A percentile compares a stretch with the other conserved stretches of the same genome.
Evolutionary conservation across 2,329 filamentous ascomycete species (phyloP).

Genomic region (Scedosporium apiospermum): DNA sequence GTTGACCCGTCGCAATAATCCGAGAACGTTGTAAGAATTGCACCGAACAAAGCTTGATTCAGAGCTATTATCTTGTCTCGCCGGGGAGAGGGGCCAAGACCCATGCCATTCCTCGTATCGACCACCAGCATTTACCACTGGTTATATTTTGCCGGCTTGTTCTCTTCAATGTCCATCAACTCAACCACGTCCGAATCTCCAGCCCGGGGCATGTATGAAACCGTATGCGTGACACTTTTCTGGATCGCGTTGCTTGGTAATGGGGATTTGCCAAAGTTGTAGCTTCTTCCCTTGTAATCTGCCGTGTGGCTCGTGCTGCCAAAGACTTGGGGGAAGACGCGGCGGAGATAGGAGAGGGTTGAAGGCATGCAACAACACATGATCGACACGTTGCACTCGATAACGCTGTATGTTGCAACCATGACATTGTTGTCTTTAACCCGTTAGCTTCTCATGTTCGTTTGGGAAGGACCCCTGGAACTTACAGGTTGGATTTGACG

Average conservation of each 20-base stretch:
- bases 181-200: not conserved
- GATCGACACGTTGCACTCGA: conserved; percentile 10
- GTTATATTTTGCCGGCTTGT: not conserved
- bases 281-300: not conserved
- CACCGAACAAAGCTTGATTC: no score
- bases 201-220: not conserved
- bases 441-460: not conserved
- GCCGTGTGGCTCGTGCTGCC: not conserved
- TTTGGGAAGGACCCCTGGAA: not conserved
- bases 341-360: conserved; percentile 4
- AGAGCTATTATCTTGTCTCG: no score
- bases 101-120: no score
- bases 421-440: conserved; percentile 9
- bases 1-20: no score
- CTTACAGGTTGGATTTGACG: conserved; percentile 7
- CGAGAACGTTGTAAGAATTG: no score
- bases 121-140: no score
- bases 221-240: not conserved
- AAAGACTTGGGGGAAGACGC: conserved; percentile 8
- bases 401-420: conserved; percentile 9
- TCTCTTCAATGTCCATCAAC: not conserved
- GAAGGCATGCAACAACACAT: conserved; percentile 10
- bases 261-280: not conserved
- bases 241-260: conserved; percentile 1
- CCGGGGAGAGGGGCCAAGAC: no score